phyloP scores from a whole-genome alignment of 2,329 filamentous ascomycete species.

The Colletotrichum paranaense region DNA sequence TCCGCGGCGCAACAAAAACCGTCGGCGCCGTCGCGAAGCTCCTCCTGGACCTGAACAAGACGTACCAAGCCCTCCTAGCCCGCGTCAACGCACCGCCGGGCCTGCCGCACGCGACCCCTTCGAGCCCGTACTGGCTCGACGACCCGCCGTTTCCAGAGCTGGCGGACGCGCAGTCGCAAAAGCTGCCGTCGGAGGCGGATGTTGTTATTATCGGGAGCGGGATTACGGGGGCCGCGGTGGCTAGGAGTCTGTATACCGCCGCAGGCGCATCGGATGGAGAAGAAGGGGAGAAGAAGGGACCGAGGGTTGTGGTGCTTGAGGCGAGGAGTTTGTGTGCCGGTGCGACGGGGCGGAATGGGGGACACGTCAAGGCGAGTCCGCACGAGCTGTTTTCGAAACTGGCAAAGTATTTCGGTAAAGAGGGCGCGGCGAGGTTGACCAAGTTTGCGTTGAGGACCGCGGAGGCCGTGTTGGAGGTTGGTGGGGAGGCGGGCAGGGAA shows the following conservation, averaged over 20 bases:
- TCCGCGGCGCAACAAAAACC: conserved; percentile 39
- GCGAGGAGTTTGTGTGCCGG: conserved; percentile 61
- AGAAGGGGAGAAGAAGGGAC: neutral
- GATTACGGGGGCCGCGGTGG: conserved; percentile 59
- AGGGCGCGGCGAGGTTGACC: conserved; percentile 52
- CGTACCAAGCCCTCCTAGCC: conserved; percentile 43
- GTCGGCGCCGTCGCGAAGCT: conserved; percentile 40
- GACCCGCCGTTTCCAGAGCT: conserved; percentile 56
- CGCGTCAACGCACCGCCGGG: conserved; percentile 49
- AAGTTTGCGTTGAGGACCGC: conserved; percentile 58
- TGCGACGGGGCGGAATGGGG: conserved; percentile 65
- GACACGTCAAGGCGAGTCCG: conserved; percentile 59
- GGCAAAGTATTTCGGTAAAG: conserved; percentile 43
- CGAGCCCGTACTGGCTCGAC: conserved; percentile 58
- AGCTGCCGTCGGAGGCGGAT: conserved; percentile 54
- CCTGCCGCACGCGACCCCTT: conserved; percentile 54
- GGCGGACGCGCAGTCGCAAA: conserved; percentile 45
- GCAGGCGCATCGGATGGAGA: neutral
- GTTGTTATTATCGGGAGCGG: conserved; percentile 66
- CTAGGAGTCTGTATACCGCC: conserved; percentile 39
- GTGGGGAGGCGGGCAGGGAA: conserved; percentile 43
- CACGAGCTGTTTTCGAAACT: conserved; percentile 54
- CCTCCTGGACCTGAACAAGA: conserved; percentile 41
- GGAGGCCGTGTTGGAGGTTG: conserved; percentile 51
- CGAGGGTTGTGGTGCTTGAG: conserved; percentile 59